Evolutionary conservation across 2,329 filamentous ascomycete species (phyloP).

Genomic region (Myriosclerotinia scirpicola): DNA sequence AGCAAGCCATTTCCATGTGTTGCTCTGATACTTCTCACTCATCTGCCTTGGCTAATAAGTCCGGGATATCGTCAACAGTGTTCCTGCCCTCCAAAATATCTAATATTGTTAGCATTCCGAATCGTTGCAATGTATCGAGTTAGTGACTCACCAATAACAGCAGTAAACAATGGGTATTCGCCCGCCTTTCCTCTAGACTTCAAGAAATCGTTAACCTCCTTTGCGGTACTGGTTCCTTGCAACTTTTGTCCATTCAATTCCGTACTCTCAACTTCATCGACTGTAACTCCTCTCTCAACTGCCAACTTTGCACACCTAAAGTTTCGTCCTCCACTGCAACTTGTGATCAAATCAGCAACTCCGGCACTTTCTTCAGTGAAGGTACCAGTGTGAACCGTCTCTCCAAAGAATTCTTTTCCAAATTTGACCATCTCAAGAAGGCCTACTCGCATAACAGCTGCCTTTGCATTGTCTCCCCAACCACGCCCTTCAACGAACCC

Average conservation of each 20-base stretch:
- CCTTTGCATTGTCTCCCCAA: conserved; percentile 98
- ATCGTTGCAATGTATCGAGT: conserved; percentile 1
- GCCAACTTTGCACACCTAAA: conserved; percentile 91
- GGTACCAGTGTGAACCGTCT: conserved; percentile 76
- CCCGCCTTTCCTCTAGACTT: conserved; percentile 73
- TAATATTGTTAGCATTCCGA: conserved; percentile 31
- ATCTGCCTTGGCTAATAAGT: conserved; percentile 45
- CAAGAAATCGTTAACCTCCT: conserved; percentile 88
- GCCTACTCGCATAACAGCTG: conserved; percentile 96
- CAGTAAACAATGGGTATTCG: conserved; percentile 90
- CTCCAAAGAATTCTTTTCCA: conserved; percentile 86
- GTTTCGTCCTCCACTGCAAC: conserved; percentile 88
- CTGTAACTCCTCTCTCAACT: conserved; percentile 73
- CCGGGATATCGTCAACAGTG: conserved; percentile 76
- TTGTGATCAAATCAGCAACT: conserved; percentile 93
- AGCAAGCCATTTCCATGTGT: background rate
- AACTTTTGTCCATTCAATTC: conserved; percentile 97
- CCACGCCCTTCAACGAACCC: conserved; percentile 94
- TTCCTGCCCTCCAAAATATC: conserved; percentile 74
- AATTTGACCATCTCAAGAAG: conserved; percentile 97
- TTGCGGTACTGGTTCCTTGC: conserved; percentile 88
- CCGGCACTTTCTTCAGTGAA: conserved; percentile 98
- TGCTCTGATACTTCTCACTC: conserved; percentile 23
- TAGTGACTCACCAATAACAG: conserved; percentile 58
- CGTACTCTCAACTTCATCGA: conserved; percentile 82